Conservation (phyloP, 2,329 filamentous ascomycete species). For the Tolypocladium guangdongense region DNA sequence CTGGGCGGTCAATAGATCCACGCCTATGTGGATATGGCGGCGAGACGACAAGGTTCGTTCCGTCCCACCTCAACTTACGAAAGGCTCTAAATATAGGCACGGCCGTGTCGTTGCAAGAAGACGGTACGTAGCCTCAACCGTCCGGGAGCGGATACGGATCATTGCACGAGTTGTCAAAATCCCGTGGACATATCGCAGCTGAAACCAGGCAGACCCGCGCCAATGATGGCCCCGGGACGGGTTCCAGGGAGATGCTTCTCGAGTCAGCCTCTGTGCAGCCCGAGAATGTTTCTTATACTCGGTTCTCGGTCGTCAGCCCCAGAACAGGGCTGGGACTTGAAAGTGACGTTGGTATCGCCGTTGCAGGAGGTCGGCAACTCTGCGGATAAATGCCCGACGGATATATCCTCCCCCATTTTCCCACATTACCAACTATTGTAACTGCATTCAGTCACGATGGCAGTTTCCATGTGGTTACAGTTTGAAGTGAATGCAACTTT, state of each 20-base stretch:
- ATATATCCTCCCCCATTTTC: no score
- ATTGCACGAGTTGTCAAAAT: neutral
- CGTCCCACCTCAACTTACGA: neutral
- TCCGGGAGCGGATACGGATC: neutral
- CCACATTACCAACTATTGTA: no score
- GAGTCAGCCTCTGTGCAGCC: no score
- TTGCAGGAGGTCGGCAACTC: no score
- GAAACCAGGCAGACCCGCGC: neutral
- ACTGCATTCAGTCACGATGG: neutral
- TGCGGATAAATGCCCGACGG: no score
- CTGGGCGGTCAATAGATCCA: neutral
- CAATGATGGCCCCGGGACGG: neutral
- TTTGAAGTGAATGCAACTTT: neutral
- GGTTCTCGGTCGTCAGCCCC: neutral
- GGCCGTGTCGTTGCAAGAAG: neutral
- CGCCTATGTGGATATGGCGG: neutral
- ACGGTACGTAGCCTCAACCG: neutral
- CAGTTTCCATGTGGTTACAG: neutral
- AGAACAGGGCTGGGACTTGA: neutral
- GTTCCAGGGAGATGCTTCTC: neutral
- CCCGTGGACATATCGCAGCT: neutral
- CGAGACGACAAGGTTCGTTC: neutral
- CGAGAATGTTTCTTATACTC: neutral
- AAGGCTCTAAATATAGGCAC: no score
- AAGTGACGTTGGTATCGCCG: no score